These are phyloP conservation scores for Pichia insulana DNA, from an alignment of 805 yeast species.

Conservation along the genomic window DNA sequence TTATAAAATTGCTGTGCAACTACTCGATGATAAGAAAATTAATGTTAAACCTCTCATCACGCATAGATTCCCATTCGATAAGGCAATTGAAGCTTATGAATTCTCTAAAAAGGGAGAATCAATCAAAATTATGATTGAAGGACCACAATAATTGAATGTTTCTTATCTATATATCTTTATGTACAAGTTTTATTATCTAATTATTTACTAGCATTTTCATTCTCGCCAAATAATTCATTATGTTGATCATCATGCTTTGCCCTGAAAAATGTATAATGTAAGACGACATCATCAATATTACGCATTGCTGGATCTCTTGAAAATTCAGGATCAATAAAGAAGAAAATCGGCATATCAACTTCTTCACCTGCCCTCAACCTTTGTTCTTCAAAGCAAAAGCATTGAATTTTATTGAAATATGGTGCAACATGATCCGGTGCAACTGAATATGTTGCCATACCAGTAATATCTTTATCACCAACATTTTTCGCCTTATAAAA, in stretches of 20 bases:
- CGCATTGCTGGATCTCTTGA: slow-evolving; percentile 90
- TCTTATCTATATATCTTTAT: neutral
- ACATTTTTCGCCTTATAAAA: slow-evolving; percentile 87
- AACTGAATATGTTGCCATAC: slow-evolving; percentile 97
- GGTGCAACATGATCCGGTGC: slow-evolving; percentile 96
- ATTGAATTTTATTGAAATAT: slow-evolving; percentile 93
- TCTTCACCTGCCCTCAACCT: slow-evolving; percentile 91
- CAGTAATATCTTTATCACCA: slow-evolving; percentile 84
- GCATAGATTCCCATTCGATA: slow-evolving; percentile 60
- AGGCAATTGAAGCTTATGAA: slow-evolving; percentile 68
- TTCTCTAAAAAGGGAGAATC: slow-evolving; percentile 58
- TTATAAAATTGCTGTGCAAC: slow-evolving; percentile 61
- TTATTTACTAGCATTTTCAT: slow-evolving; percentile 3
- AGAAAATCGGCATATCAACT: slow-evolving; percentile 97
- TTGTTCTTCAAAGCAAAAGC: slow-evolving; percentile 98
- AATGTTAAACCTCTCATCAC: slow-evolving; percentile 64
- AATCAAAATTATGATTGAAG: slow-evolving; percentile 74
- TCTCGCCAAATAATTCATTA: slow-evolving; percentile 21
- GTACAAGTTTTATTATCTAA: neutral
- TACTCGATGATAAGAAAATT: slow-evolving; percentile 36
- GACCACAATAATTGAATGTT: slow-evolving; percentile 36
- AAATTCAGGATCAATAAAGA: slow-evolving; percentile 93
- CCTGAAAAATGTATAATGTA: slow-evolving; percentile 88
- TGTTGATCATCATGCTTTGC: slow-evolving; percentile 32
- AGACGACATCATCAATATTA: slow-evolving; percentile 78